A percentile compares a stretch with the other conserved stretches of the same genome.
These are phyloP conservation scores for Citrus reticulata DNA, from an alignment of 345 rosid species.

Conservation along the genomic window DNA sequence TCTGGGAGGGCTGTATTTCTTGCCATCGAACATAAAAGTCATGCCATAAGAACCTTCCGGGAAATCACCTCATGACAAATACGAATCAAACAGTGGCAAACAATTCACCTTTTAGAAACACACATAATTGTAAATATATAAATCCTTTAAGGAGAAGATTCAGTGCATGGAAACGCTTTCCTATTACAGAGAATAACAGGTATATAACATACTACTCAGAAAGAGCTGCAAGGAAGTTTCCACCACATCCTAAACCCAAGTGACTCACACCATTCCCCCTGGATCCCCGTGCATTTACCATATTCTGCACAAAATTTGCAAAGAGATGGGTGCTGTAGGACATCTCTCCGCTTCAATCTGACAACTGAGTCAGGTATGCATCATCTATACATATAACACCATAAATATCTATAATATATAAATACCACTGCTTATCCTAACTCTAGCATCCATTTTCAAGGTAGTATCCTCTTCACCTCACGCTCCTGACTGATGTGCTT, in stretches of 20 bases:
- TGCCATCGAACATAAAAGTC: not conserved
- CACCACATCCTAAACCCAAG: not conserved
- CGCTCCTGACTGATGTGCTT: slow-evolving; percentile 45
- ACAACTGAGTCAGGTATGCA: slow-evolving; percentile 11
- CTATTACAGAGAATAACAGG: not conserved
- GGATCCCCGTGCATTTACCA: not conserved
- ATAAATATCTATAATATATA: not conserved
- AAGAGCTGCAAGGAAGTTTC: not conserved
- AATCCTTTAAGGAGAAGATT: not conserved
- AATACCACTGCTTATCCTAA: not conserved
- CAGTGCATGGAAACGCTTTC: not conserved
- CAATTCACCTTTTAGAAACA: not conserved
- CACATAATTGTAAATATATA: not conserved
- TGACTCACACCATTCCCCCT: not conserved
- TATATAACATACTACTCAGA: slow-evolving; percentile 1
- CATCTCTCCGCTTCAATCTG: not conserved
- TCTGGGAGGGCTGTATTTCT: too few species aligned
- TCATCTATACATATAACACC: slow-evolving; percentile 17
- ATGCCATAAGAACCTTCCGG: not conserved
- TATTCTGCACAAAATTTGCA: slow-evolving; percentile 1
- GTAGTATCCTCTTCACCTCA: slow-evolving; percentile 47
- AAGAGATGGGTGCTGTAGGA: not conserved
- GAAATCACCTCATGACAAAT: not conserved
- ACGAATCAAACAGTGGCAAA: not conserved
- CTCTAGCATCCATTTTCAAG: slow-evolving; percentile 19